Conservation (phyloP, 371 early-diverging fungal genomes). For the Nematocida sp. region DNA sequence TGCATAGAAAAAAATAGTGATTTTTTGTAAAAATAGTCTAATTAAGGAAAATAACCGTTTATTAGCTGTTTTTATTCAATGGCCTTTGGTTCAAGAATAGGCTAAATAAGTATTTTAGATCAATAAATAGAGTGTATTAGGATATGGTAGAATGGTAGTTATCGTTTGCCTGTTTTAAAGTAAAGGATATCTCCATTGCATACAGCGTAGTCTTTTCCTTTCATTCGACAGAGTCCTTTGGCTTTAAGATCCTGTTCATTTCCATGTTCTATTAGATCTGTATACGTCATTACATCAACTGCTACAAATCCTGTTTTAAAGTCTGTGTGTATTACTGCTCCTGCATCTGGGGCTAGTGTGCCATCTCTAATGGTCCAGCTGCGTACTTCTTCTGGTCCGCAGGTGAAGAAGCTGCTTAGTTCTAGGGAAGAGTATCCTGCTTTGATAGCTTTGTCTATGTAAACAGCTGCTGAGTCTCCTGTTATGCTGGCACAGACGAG, state of each 20-base stretch:
- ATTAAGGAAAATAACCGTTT: no score
- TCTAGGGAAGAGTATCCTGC: conserved; percentile 79
- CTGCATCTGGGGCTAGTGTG: conserved; percentile 87
- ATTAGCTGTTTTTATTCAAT: no score
- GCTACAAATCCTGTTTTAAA: conserved; percentile 88
- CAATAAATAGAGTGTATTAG: no score
- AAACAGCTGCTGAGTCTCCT: conserved; percentile 69
- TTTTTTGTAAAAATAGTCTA: no score
- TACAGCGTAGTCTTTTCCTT: conserved; percentile 86
- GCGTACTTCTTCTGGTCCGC: conserved; percentile 74
- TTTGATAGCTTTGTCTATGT: conserved; percentile 72
- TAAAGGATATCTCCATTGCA: conserved; percentile 77
- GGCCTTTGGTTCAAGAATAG: no score
- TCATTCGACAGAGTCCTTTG: conserved; percentile 79
- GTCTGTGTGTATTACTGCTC: conserved; percentile 85
- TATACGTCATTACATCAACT: conserved; percentile 85
- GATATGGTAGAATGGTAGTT: no score
- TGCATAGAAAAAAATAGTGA: no score
- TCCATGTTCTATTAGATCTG: conserved; percentile 73
- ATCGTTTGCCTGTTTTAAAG: conserved; percentile 62
- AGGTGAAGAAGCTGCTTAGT: conserved; percentile 90
- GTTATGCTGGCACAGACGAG: conserved; percentile 38
- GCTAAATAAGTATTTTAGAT: no score
- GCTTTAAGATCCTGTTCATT: conserved; percentile 79
- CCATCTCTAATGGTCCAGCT: conserved; percentile 68